Evolutionary conservation across 495 filamentous ascomycete genomes (phyloP), one percentile per base, ranked within the genome.

Genomic region (Hypoxylon intermedium): DNA sequence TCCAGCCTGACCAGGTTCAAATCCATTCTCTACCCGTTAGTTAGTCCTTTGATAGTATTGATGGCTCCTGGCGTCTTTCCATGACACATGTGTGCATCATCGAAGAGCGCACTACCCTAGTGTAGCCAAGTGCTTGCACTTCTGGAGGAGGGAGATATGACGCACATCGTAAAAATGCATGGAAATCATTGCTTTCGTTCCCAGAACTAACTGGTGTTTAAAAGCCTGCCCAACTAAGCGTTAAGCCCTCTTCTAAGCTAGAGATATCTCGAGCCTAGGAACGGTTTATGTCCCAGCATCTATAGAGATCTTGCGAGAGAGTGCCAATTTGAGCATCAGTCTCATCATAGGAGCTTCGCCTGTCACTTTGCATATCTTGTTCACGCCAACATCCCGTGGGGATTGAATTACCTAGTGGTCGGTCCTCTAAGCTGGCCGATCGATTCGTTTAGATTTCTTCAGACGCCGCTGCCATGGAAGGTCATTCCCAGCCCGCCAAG

Each of bases 381-480:
- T 37, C 24, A 5, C 15, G 24, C 16, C 11, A 26, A 21, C 20
- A 26, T 2, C 33, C 51, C 24, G 20, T 34, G 33, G 41, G 11
- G 31, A 16, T 47, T 43, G 36, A 36, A 31, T 46, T 38, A 37
- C 38, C 44, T 24, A 18, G 21, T 42, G 19, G 44, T 36, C 33
- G 23, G 13, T 12, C n/a, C 12, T 30, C 28, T 18, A 55, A 31
- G 36, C 68, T 71, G 68, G 60, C 47, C 26, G 58, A 68, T 41
- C 53, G 53, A 7, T 19, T 68, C 36, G 46, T 42, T 15, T 46
- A 68, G 41, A 60, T 57, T 18, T 53, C 53, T 15, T 44, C 68
- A 12, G 58, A 33, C 50, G 53, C 66, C 13, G 23, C 41, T 37
- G 11, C 26, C 16, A 49, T 67, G 48, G 63, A 67, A 40, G 58